A percentile compares a stretch with the other conserved stretches of the same genome.
phyloP scores from a whole-genome alignment of 164 flowering plant species.

The Vitis vinifera region ASM3070453v1 NC_081822.1:1326001-1326500 shows the following conservation, averaged over 20 bases:
- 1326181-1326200: not conserved
- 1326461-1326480: too few relatives aligned
- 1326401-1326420: too few relatives aligned
- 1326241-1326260: not conserved
- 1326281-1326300: not conserved
- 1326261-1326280: not conserved
- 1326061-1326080: conserved; percentile 82
- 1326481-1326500: too few relatives aligned
- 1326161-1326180: conserved; percentile 11
- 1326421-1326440: too few relatives aligned
- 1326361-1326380: too few relatives aligned
- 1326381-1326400: too few relatives aligned
- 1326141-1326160: not conserved
- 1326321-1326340: too few relatives aligned
- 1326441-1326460: too few relatives aligned
- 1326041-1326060: conserved; percentile 88
- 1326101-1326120: conserved; percentile 14
- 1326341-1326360: too few relatives aligned
- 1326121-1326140: conserved; percentile 2
- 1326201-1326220: conserved; percentile 3
- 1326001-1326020: conserved; percentile 89
- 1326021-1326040: conserved; percentile 94
- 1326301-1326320: not conserved
- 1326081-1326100: not conserved
- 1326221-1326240: conserved; percentile 17